phyloP scores from a whole-genome alignment of 257 asterid genomes.

The Capsicum rhomboideum region DNA sequence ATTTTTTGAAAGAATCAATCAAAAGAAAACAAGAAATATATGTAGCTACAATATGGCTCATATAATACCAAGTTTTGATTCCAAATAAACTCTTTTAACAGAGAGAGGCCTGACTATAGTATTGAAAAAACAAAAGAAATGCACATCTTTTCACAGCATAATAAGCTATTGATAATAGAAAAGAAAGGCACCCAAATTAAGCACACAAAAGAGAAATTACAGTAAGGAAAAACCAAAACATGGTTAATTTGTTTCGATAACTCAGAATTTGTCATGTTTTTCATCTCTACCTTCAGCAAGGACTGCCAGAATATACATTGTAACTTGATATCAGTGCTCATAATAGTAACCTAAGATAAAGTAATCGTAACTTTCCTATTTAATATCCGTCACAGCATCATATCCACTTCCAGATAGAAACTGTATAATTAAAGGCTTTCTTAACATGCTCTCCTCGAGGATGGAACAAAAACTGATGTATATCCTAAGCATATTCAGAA shows the following conservation, averaged over 20 bases:
- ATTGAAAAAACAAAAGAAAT: neutral
- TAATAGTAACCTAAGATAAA: neutral
- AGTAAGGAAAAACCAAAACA: neutral
- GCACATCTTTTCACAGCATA: neutral
- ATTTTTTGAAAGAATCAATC: too few relatives aligned
- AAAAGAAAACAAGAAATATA: neutral
- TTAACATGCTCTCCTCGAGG: neutral
- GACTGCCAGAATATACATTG: neutral
- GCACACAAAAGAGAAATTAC: neutral
- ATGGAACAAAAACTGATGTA: neutral
- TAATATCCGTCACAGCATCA: neutral
- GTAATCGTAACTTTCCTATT: neutral
- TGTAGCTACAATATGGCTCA: neutral
- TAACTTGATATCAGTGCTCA: neutral
- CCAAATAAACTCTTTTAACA: neutral
- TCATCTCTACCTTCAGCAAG: neutral
- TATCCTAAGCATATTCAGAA: neutral
- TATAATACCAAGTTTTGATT: neutral
- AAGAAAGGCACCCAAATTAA: neutral
- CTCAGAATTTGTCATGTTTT: neutral
- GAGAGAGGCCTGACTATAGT: neutral
- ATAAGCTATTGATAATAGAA: neutral
- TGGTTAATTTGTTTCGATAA: neutral
- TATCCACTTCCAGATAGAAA: neutral
- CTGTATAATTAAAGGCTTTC: neutral